Percentiles rank a stretch among this genome's conserved stretches.
These are phyloP conservation scores for Polytrichum commune DNA, from an alignment of 225 moss, liverwort and hornwort species.

Conservation along the genomic window DNA sequence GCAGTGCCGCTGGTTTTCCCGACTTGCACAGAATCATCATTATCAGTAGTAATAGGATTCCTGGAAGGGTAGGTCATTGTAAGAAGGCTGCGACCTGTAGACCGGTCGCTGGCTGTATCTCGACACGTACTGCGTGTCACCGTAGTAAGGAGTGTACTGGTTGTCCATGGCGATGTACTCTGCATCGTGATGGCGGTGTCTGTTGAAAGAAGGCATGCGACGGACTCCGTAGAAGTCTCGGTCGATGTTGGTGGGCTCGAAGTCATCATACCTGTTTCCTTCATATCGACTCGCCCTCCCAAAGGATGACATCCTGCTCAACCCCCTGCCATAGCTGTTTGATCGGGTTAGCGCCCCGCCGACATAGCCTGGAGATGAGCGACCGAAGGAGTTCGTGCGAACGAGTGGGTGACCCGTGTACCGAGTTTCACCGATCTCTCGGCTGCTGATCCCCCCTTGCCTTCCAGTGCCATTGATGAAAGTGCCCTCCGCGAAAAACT, in stretches of 20 bases:
- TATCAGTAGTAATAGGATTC: slow-evolving; percentile 29
- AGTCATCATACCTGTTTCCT: not conserved
- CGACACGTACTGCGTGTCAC: slow-evolving; percentile 20
- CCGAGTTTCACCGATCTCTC: not conserved
- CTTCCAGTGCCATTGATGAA: slow-evolving; percentile 5
- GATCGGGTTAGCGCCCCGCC: slow-evolving; percentile 15
- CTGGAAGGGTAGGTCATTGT: slow-evolving; percentile 23
- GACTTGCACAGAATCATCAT: slow-evolving; percentile 27
- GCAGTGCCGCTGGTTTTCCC: not conserved
- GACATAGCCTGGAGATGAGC: not conserved
- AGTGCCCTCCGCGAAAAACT: slow-evolving; percentile 6
- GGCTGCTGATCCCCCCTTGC: not conserved
- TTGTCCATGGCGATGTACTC: slow-evolving; percentile 39
- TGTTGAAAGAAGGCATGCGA: slow-evolving; percentile 37
- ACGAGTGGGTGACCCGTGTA: not conserved
- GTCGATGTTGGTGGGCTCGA: slow-evolving; percentile 5
- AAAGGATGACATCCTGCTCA: slow-evolving; percentile 29
- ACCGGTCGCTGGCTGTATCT: slow-evolving; percentile 20
- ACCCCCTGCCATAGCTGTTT: slow-evolving; percentile 26
- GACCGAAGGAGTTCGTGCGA: slow-evolving; percentile 6
- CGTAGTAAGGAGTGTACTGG: slow-evolving; percentile 20
- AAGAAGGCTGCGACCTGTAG: slow-evolving; percentile 26
- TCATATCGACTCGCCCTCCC: slow-evolving; percentile 4
- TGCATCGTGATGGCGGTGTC: slow-evolving; percentile 35
- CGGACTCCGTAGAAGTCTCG: slow-evolving; percentile 16